These are phyloP conservation scores for Macaranga tanarius DNA, from an alignment of 441 rosid species.

Conservation along the genomic window DNA sequence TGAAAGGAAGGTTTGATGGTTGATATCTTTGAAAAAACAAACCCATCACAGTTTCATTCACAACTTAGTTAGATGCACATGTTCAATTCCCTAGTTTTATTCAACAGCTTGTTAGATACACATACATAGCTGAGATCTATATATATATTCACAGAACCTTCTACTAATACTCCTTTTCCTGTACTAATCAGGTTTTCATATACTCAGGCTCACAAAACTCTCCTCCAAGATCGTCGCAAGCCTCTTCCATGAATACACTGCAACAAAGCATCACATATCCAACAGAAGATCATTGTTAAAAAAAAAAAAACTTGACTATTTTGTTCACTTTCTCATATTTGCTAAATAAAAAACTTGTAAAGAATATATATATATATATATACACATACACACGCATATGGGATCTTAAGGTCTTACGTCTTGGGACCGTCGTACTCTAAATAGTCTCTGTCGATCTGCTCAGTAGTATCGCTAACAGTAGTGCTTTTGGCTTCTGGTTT, in stretches of 20 bases:
- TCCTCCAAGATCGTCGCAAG: conserved; percentile 63
- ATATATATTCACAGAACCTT: conserved; percentile 14
- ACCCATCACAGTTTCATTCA: no score
- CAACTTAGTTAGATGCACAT: no score
- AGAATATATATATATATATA: no score
- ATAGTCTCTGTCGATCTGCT: conserved; percentile 48
- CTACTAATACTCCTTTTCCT: neutral
- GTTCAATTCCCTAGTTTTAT: conserved; percentile 4
- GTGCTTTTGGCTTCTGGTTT: conserved; percentile 27
- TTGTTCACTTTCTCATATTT: neutral
- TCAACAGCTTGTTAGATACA: conserved; percentile 4
- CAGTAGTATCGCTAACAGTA: conserved; percentile 23
- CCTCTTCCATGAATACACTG: conserved; percentile 53
- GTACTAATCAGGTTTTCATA: neutral
- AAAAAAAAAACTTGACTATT: neutral
- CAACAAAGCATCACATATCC: conserved; percentile 5
- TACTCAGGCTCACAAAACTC: conserved; percentile 53
- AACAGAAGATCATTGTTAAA: conserved; percentile 2
- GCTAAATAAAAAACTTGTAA: conserved; percentile 2
- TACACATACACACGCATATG: neutral
- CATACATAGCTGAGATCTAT: no score
- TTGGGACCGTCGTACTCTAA: conserved; percentile 43
- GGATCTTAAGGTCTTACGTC: conserved; percentile 34
- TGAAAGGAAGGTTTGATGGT: neutral
- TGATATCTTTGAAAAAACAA: neutral